These are phyloP conservation scores for Hypoxylon sp. DNA, from an alignment of 2,329 filamentous ascomycete genomes.

Conservation along the genomic window DNA sequence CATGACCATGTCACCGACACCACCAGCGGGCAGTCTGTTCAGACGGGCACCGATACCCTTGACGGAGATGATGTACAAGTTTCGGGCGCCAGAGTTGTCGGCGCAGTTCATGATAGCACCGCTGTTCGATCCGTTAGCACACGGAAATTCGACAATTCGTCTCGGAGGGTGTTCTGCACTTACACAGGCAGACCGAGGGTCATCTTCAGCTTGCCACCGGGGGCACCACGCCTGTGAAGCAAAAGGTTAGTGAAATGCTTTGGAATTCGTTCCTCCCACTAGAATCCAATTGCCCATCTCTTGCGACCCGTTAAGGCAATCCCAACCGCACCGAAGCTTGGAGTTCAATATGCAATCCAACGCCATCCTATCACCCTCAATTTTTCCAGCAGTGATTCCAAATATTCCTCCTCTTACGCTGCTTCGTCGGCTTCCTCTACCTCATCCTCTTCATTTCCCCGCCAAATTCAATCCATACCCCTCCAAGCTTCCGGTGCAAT, in stretches of 20 bases:
- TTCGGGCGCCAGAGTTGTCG: constrained; percentile 98
- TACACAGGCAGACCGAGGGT: constrained; percentile 99
- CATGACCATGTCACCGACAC: constrained; percentile 99
- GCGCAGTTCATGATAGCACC: constrained; percentile 99
- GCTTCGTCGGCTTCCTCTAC: background rate
- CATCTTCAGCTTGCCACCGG: constrained; percentile 99
- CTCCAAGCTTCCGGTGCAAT: constrained; percentile 21
- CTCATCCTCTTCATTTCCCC: constrained; percentile 16
- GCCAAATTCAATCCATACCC: constrained; percentile 33
- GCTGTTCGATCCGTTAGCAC: constrained; percentile 62
- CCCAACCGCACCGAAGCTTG: constrained; percentile 18
- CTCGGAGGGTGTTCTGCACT: constrained; percentile 60
- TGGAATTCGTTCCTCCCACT: background rate
- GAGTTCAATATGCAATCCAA: background rate
- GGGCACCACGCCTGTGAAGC: constrained; percentile 79
- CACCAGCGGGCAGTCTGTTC: constrained; percentile 95
- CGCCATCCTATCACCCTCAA: background rate
- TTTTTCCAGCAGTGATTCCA: background rate
- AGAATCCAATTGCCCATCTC: constrained; percentile 4
- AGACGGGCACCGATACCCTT: constrained; percentile 98
- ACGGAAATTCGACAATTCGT: constrained; percentile 8
- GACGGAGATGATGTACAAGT: constrained; percentile 99
- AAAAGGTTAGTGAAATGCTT: constrained; percentile 37
- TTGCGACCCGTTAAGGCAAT: constrained; percentile 5
- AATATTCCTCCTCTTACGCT: constrained; percentile 1